A percentile compares a stretch with the other conserved stretches of the same genome.
Conservation (phyloP, 352 stramenopile genomes). For the Phytophthora litchii region DNA sequence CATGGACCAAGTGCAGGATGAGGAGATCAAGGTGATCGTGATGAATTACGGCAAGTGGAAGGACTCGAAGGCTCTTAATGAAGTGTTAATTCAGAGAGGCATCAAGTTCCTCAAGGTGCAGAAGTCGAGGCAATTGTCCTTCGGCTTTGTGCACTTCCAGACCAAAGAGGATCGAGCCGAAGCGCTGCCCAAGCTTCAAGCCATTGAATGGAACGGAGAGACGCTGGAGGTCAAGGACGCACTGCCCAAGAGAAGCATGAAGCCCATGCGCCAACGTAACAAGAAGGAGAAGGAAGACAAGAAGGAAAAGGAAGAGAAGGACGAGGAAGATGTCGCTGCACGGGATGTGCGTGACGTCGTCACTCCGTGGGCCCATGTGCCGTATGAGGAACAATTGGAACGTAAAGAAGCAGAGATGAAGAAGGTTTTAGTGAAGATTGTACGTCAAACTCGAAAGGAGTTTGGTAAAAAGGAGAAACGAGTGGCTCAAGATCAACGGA, state of each 20-base stretch:
- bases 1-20: slow-evolving; percentile 28
- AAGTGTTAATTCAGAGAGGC: slow-evolving; percentile 51
- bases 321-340: slow-evolving; percentile 25
- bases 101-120: slow-evolving; percentile 77
- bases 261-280: slow-evolving; percentile 28
- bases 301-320: slow-evolving; percentile 10
- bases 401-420: slow-evolving; percentile 91
- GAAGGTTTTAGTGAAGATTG: slow-evolving; percentile 88
- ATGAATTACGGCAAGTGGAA: slow-evolving; percentile 92
- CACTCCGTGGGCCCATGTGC: slow-evolving; percentile 79
- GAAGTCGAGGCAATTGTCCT: slow-evolving; percentile 78
- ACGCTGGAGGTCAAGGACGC: slow-evolving; percentile 78
- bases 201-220: slow-evolving; percentile 73
- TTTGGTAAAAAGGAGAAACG: slow-evolving; percentile 90
- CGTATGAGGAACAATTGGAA: slow-evolving; percentile 83
- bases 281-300: slow-evolving; percentile 14
- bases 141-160: slow-evolving; percentile 81
- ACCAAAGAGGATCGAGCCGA: slow-evolving; percentile 61
- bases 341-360: slow-evolving; percentile 77
- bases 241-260: slow-evolving; percentile 65
- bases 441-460: slow-evolving; percentile 83
- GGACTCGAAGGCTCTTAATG: slow-evolving; percentile 65
- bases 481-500: slow-evolving; percentile 59
- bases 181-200: slow-evolving; percentile 51
- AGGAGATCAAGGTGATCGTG: slow-evolving; percentile 83